A percentile compares a stretch with the other conserved stretches of the same genome.
phyloP scores from a whole-genome alignment of 2,329 filamentous ascomycete species.

The Calonectria pseudoturangicola region DNA sequence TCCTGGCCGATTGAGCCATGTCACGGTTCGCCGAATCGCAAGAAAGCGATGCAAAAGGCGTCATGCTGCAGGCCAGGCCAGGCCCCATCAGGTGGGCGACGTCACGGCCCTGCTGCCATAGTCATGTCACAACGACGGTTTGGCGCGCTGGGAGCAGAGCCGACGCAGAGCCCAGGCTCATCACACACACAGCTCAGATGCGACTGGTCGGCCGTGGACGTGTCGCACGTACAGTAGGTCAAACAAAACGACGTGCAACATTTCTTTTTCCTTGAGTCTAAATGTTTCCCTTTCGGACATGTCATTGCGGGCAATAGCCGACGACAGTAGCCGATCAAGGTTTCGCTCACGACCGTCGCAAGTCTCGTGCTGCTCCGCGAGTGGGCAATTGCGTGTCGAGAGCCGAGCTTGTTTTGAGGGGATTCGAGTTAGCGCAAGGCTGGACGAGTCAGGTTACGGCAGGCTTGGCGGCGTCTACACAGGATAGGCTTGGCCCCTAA shows the following conservation, averaged over 20 bases:
- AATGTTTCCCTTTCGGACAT: constrained; percentile 4
- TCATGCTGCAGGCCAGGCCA: not conserved
- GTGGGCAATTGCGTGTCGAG: constrained; percentile 13
- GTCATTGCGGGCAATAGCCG: constrained; percentile 9
- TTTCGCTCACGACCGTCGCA: not conserved
- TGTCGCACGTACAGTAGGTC: constrained; percentile 7
- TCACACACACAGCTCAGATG: constrained; percentile 13
- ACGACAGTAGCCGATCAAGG: constrained; percentile 2
- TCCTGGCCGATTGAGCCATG: not conserved
- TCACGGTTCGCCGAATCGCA: constrained; percentile 3
- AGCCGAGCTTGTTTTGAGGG: constrained; percentile 18
- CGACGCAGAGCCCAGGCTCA: constrained; percentile 13
- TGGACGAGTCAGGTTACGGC: constrained; percentile 7
- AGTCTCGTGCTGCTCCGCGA: constrained; percentile 8
- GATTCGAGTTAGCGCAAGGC: constrained; percentile 1
- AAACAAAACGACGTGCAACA: constrained; percentile 1
- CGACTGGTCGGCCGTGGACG: constrained; percentile 5
- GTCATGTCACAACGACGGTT: constrained; percentile 6
- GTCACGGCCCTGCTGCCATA: not conserved
- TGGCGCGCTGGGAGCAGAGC: constrained; percentile 11
- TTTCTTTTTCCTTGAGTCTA: constrained; percentile 18
- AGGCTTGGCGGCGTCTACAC: not conserved
- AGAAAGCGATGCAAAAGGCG: constrained; percentile 9
- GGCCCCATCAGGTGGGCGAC: not conserved
- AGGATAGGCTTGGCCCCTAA: constrained; percentile 1